Percentiles rank a stretch among this genome's conserved stretches.
phyloP scores from a whole-genome alignment of 2,329 filamentous ascomycete species.

The Botryotinia narcissicola region DNA sequence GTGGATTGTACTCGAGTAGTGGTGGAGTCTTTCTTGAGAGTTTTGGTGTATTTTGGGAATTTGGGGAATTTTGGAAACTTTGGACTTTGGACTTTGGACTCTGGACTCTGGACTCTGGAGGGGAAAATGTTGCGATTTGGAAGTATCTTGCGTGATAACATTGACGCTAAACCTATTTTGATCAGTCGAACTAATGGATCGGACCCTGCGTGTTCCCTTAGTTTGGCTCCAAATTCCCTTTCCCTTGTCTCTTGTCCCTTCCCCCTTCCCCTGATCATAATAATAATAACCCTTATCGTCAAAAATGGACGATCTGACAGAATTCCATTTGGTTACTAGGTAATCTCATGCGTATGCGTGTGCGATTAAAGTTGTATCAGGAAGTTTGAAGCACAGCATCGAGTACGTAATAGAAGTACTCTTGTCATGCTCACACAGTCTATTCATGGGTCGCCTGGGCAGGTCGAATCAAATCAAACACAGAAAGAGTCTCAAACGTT shows the following conservation, averaged over 20 bases:
- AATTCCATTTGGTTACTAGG: neutral
- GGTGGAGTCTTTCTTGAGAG: neutral
- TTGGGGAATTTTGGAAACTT: neutral
- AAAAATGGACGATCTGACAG: neutral
- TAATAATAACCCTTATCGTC: neutral
- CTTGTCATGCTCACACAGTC: neutral
- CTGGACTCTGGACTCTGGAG: neutral
- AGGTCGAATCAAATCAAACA: neutral
- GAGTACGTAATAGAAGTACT: neutral
- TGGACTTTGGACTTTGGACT: neutral
- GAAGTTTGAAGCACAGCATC: neutral
- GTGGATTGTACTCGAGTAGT: neutral
- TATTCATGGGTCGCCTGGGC: neutral
- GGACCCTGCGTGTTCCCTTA: neutral
- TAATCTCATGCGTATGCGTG: neutral
- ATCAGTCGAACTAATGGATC: neutral
- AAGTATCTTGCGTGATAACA: slow-evolving; percentile 9
- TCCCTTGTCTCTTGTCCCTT: too few relatives aligned
- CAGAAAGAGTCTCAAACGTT: neutral
- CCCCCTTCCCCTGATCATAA: neutral
- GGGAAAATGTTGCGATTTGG: slow-evolving; percentile 14
- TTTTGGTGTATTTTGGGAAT: neutral
- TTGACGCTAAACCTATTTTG: neutral
- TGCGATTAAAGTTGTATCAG: neutral
- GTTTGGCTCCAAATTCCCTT: neutral